Evolutionary conservation across 2,329 filamentous ascomycete genomes (phyloP).

Genomic region (Alternaria sp.): DNA sequence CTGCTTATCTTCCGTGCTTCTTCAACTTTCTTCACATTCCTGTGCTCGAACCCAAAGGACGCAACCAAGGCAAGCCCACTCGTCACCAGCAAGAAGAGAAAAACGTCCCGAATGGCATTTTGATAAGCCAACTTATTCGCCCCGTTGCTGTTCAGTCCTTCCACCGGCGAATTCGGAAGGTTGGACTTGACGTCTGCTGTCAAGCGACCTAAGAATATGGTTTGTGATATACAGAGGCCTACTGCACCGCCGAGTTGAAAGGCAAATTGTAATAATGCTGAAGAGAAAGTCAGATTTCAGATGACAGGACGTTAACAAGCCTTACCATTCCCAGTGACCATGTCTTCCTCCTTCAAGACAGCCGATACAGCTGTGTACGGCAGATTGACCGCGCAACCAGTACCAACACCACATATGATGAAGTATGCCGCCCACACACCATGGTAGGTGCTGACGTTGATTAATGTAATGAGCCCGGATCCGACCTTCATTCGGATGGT

Average conservation of each 20-base stretch:
- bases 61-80: not conserved
- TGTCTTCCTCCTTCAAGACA: slow-evolving; percentile 2
- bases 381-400: slow-evolving; percentile 9
- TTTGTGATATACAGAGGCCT: not conserved
- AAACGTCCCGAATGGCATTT: not conserved
- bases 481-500: not conserved
- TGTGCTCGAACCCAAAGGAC: slow-evolving; percentile 12
- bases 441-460: not conserved
- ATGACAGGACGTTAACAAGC: not conserved
- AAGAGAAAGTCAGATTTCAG: not conserved
- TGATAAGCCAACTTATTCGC: not conserved
- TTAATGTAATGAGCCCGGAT: slow-evolving; percentile 6
- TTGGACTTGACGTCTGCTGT: not conserved
- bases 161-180: not conserved
- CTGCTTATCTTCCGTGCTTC: not conserved
- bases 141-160: not conserved
- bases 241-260: not conserved
- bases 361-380: slow-evolving; percentile 8
- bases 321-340: not conserved
- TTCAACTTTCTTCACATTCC: slow-evolving; percentile 7
- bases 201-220: not conserved
- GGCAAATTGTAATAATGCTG: not conserved
- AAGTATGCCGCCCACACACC: slow-evolving; percentile 7
- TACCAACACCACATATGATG: slow-evolving; percentile 9
- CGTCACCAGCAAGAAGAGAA: slow-evolving; percentile 5